These are phyloP conservation scores for Lophiostoma macrostomum DNA, from an alignment of 495 filamentous ascomycete genomes.

Conservation along the genomic window DNA sequence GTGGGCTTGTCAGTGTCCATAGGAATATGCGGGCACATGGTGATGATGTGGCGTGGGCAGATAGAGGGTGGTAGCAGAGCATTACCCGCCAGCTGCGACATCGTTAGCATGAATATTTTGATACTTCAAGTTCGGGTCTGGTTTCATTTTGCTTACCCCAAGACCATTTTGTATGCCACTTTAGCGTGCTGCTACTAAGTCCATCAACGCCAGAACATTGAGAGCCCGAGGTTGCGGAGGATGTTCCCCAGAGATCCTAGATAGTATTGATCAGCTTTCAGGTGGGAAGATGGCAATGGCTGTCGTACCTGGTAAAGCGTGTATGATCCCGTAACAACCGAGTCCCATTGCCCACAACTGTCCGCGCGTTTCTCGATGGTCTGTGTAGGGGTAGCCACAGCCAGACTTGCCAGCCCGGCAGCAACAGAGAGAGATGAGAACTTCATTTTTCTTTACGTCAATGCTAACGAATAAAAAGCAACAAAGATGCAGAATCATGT, in stretches of 20 bases:
- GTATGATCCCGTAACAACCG: conserved; percentile 3
- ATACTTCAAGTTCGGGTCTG: too few relatives aligned
- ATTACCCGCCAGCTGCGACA: conserved; percentile 12
- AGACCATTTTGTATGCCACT: conserved; percentile 17
- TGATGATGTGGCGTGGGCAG: too few relatives aligned
- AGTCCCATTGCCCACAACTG: conserved; percentile 15
- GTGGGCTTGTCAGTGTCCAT: too few relatives aligned
- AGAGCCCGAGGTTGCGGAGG: conserved; percentile 8
- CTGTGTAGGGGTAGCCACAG: conserved; percentile 1
- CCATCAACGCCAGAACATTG: conserved; percentile 9
- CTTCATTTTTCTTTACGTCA: conserved; percentile 6
- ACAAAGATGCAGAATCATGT: not conserved
- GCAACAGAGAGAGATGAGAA: not conserved
- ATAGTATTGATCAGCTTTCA: not conserved
- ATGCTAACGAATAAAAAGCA: not conserved
- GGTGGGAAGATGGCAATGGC: not conserved
- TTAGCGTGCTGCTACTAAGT: conserved; percentile 3
- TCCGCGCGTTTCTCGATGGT: conserved; percentile 1
- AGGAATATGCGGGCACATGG: too few relatives aligned
- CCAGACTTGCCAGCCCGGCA: conserved; percentile 1
- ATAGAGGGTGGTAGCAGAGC: too few relatives aligned
- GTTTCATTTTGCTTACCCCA: too few relatives aligned
- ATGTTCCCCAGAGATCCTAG: conserved; percentile 9
- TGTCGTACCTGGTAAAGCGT: conserved; percentile 5
- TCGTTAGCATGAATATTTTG: too few relatives aligned